A percentile compares a stretch with the other conserved stretches of the same genome.
These are phyloP conservation scores for Arabidopsis lyrata DNA, from an alignment of 441 rosid genomes.

Conservation along the genomic window DNA sequence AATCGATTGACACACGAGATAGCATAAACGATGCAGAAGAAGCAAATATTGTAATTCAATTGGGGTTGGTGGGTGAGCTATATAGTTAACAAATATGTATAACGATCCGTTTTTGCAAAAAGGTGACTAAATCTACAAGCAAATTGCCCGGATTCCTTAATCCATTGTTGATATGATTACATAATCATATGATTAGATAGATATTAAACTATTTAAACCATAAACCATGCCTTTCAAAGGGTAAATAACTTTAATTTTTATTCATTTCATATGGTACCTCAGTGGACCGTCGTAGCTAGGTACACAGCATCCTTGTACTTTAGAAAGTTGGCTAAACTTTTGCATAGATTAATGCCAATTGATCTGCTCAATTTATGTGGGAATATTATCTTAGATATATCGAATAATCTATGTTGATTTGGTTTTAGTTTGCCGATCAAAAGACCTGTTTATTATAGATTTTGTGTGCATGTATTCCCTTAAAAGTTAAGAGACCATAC, in stretches of 20 bases:
- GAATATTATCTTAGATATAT: conserved; percentile 33
- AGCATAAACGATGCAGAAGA: not conserved
- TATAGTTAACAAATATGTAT: conserved; percentile 17
- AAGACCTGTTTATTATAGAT: not conserved
- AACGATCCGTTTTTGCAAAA: conserved; percentile 28
- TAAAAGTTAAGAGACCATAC: not conserved
- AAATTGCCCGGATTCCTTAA: conserved; percentile 40
- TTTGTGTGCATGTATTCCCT: not conserved
- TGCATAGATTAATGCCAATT: conserved; percentile 30
- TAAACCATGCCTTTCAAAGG: conserved; percentile 32
- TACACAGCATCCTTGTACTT: conserved; percentile 40
- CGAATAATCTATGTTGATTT: conserved; percentile 39
- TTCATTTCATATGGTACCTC: conserved; percentile 11
- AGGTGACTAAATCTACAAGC: conserved; percentile 26
- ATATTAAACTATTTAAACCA: conserved; percentile 24
- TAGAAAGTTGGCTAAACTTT: conserved; percentile 33
- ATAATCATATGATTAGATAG: conserved; percentile 39
- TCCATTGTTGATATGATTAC: conserved; percentile 36
- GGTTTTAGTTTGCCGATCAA: conserved; percentile 9
- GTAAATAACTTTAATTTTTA: conserved; percentile 25
- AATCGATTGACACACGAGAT: conserved; percentile 7
- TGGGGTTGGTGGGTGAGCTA: conserved; percentile 20
- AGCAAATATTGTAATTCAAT: conserved; percentile 1
- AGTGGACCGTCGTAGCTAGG: conserved; percentile 47
- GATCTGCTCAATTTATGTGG: conserved; percentile 16